Evolutionary conservation across 2,329 filamentous ascomycete genomes (phyloP).

Genomic region (Dothidotthia symphoricarpi): DNA sequence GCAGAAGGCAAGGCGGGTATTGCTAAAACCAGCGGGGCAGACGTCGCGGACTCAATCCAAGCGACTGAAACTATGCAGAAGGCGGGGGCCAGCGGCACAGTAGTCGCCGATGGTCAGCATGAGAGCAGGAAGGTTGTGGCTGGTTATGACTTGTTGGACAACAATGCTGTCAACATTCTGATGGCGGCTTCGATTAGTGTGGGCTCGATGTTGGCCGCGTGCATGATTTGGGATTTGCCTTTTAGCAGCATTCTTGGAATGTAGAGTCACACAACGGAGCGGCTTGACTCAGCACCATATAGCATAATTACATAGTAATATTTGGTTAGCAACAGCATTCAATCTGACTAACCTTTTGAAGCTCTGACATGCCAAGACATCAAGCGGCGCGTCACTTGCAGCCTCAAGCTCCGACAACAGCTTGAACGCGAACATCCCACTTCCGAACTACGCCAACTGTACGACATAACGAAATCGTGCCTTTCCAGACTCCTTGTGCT

Average conservation of each 20-base stretch:
- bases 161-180: constrained; percentile 91
- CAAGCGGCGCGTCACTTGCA: constrained; percentile 33
- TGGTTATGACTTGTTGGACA: constrained; percentile 74
- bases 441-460: neutral
- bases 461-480: neutral
- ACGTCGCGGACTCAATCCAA: constrained; percentile 16
- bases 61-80: constrained; percentile 36
- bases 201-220: constrained; percentile 63
- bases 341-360: too few species aligned
- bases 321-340: too few species aligned
- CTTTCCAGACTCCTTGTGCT: neutral
- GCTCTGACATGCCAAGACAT: constrained; percentile 27
- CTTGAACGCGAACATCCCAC: constrained; percentile 13
- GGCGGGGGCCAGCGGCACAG: constrained; percentile 22
- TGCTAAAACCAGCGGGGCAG: constrained; percentile 34
- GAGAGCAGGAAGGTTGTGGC: constrained; percentile 59
- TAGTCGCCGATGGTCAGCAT: constrained; percentile 38
- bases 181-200: constrained; percentile 85
- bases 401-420: constrained; percentile 30
- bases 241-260: constrained; percentile 23
- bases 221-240: constrained; percentile 34
- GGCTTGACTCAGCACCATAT: too few species aligned
- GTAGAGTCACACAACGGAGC: too few species aligned
- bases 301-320: too few species aligned
- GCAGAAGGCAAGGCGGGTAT: constrained; percentile 40